Conservation (phyloP, 768 basidiomycete genomes). For the Trametes gibbosa region DNA sequence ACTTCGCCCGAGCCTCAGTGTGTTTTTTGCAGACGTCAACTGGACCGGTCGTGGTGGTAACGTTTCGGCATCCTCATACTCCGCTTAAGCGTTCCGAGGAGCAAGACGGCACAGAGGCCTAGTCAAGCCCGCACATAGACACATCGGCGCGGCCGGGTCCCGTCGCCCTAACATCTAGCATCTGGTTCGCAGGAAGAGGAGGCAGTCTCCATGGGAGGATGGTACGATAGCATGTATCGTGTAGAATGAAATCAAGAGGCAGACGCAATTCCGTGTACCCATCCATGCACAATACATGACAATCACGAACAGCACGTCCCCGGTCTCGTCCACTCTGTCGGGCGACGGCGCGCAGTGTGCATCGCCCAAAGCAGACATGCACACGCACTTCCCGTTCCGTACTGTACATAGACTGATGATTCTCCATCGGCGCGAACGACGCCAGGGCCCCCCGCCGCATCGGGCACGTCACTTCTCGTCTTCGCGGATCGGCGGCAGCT, state of each 20-base stretch:
- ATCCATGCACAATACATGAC: not conserved
- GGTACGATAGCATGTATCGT: constrained; percentile 14
- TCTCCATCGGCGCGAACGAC: too few relatives aligned
- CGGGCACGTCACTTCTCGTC: constrained; percentile 7
- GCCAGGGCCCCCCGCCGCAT: too few relatives aligned
- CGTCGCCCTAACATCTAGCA: not conserved
- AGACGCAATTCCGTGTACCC: not conserved
- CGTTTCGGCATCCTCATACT: constrained; percentile 87
- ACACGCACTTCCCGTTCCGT: not conserved
- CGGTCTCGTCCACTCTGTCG: too few relatives aligned
- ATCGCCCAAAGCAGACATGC: not conserved
- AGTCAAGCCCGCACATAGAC: constrained; percentile 4
- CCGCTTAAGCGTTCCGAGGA: constrained; percentile 42
- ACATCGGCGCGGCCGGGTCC: not conserved
- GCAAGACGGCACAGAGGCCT: not conserved
- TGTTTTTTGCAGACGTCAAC: constrained; percentile 72
- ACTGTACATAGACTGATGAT: too few relatives aligned
- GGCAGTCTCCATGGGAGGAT: not conserved
- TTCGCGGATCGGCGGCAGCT: constrained; percentile 66
- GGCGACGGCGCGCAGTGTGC: not conserved
- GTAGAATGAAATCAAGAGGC: constrained; percentile 13
- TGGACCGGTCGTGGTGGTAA: constrained; percentile 98
- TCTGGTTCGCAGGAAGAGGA: not conserved
- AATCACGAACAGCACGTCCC: too few relatives aligned
- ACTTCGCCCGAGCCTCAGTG: not conserved